Conservation (phyloP, 2,329 filamentous ascomycete species). For the Penicillium nordicum region DNA sequence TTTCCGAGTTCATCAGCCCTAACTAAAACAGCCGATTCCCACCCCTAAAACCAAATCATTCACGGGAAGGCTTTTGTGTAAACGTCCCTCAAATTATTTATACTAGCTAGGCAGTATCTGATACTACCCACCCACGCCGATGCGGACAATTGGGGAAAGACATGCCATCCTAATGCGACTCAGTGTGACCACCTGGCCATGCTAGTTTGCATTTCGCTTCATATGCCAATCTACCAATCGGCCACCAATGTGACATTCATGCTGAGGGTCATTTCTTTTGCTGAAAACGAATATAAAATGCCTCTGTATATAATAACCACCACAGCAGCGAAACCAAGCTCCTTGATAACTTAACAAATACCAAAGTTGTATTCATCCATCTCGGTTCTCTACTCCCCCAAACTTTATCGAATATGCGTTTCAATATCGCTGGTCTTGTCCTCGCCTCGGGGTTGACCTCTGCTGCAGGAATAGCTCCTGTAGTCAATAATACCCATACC, state of each 20-base stretch:
- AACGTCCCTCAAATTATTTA: background rate
- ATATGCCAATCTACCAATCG: background rate
- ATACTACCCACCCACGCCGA: background rate
- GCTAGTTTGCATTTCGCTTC: background rate
- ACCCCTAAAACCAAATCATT: background rate
- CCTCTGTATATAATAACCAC: background rate
- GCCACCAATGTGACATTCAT: constrained; percentile 8
- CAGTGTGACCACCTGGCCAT: constrained; percentile 10
- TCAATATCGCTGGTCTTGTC: constrained; percentile 7
- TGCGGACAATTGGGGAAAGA: background rate
- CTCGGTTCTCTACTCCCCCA: background rate
- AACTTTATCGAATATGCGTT: constrained; percentile 12
- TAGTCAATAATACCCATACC: background rate
- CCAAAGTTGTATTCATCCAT: background rate
- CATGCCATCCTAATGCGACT: constrained; percentile 9
- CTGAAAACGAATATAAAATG: background rate
- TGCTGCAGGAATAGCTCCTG: background rate
- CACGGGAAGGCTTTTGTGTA: background rate
- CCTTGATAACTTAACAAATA: background rate
- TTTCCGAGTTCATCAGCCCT: background rate
- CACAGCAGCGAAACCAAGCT: background rate
- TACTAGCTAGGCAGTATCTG: background rate
- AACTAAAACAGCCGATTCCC: background rate
- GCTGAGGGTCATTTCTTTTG: background rate
- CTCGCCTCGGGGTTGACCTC: constrained; percentile 7